Base-by-base conservation (phyloP, 306 rosid genomes). In the Gynostemma pentaphyllum region DNA sequence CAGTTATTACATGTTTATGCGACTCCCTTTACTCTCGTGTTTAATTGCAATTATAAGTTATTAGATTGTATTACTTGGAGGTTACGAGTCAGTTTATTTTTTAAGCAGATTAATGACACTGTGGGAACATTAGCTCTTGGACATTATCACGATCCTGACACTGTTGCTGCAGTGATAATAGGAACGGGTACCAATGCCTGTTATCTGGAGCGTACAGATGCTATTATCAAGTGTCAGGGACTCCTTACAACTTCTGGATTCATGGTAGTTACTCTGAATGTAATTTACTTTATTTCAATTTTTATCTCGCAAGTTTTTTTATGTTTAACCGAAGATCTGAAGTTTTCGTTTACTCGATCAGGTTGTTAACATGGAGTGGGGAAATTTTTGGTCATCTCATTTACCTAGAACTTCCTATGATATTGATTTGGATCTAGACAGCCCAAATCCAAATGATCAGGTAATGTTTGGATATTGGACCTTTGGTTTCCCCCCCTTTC, bases 361-460 rank as follows among this genome's bases (percentile, higher is more conserved):
- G 97, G 97, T 78, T 74, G 80, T 90, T 75, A 87, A 90, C 71
- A 90, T 87, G 95, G 97, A 90, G 76, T 90, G 97, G 97, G 97
- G 97, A 22, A 90, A 81, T 74, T 90, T 90, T 79, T 90, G 94
- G 95, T 79, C 97, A 23, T 78, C 95, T 73, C 95, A 90, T 77
- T 81, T 87, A 49, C 97, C 97, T 42, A 87, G 96, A 85, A 87
- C 97, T 54, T 46, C 71, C 4, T 87, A 85, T 75, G 97, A 90
- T 72, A 76, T 79, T 37, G 94, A 83, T 50, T 82, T 90, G 75
- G 97, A 90, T 73, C 86, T 77, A 2, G 89, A 83, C 64, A 90
- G 97, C 76, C 94, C 94, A 14, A 90, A 90, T 83, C 94, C 88
- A 18, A 90, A 82, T 66, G 94, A 90, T 69, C 97, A 90, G 90